Conservation (phyloP, 2,329 filamentous ascomycete species). For the Proliferodiscus dingleyae region DNA sequence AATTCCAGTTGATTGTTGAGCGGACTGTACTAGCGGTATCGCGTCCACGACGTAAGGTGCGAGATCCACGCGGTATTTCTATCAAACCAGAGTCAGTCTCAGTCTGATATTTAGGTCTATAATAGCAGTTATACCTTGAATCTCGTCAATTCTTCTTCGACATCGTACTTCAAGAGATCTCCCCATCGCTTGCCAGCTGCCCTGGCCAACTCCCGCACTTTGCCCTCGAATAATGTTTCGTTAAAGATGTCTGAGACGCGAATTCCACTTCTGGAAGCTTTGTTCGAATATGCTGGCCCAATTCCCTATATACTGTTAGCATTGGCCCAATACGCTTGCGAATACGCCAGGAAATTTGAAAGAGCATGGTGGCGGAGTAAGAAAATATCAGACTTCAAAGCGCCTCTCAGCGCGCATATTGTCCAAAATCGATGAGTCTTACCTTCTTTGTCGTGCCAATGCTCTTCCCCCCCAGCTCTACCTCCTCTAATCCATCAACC, state of each 20-base stretch:
- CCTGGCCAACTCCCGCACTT: constrained; percentile 55
- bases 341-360: no score
- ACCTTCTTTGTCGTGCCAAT: constrained; percentile 43
- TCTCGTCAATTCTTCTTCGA: constrained; percentile 61
- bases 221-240: constrained; percentile 59
- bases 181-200: constrained; percentile 68
- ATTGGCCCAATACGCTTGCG: no score
- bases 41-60: constrained; percentile 58
- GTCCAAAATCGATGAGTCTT: no score
- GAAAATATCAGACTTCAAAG: no score
- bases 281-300: constrained; percentile 54
- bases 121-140: constrained; percentile 41
- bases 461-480: constrained; percentile 40
- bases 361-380: no score
- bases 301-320: no score
- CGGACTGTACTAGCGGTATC: constrained; percentile 56
- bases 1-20: constrained; percentile 55
- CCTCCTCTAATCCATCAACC: constrained; percentile 64
- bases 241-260: constrained; percentile 64
- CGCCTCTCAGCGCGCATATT: no score
- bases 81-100: background rate
- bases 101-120: background rate
- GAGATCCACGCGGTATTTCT: constrained; percentile 49
- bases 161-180: constrained; percentile 58
- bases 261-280: constrained; percentile 62